Evolutionary conservation across 305 asterid species (phyloP).

Genomic region (Withania somnifera): DNA sequence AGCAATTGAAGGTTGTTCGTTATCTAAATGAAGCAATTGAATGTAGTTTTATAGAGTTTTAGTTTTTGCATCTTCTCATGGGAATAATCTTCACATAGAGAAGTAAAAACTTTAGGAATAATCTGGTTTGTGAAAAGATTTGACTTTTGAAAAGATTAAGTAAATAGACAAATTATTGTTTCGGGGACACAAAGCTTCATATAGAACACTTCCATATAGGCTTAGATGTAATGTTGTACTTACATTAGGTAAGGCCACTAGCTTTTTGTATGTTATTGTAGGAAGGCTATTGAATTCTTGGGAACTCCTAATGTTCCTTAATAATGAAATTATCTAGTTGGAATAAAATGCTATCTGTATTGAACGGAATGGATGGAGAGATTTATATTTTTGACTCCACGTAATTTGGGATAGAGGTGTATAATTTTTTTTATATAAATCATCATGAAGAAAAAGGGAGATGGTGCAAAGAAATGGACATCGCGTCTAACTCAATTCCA

Average conservation of each 20-base stretch:
- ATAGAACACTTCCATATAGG: neutral
- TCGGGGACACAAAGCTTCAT: neutral
- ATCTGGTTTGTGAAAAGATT: neutral
- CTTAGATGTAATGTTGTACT: neutral
- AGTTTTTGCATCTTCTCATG: neutral
- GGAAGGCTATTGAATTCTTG: neutral
- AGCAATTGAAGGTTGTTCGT: no score
- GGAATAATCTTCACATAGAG: neutral
- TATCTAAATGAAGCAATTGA: neutral
- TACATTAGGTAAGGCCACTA: neutral
- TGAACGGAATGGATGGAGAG: neutral
- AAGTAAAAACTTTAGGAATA: no score
- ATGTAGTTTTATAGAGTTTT: neutral
- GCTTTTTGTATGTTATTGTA: neutral
- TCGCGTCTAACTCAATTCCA: no score
- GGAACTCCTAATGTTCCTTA: neutral
- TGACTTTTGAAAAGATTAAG: neutral
- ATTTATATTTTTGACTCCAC: neutral
- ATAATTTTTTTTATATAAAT: neutral
- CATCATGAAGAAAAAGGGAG: neutral
- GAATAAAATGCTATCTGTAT: neutral
- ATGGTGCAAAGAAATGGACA: no score
- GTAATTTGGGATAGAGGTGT: neutral
- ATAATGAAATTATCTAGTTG: neutral
- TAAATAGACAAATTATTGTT: neutral